Base-by-base conservation (phyloP, 805 yeast genomes). In the Metschnikowia bowlesiae region DNA sequence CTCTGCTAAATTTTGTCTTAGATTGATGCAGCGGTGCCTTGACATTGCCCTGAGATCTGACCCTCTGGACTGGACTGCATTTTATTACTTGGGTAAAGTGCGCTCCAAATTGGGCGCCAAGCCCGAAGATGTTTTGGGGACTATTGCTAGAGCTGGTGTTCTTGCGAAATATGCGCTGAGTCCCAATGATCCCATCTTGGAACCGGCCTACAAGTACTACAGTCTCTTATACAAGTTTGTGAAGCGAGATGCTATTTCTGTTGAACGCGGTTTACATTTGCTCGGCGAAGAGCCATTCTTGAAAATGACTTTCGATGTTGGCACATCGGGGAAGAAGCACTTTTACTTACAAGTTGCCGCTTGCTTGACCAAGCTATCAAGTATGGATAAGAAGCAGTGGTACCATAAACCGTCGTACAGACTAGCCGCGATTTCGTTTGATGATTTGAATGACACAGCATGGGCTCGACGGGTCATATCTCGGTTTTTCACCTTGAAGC, bases 381-480 rank as follows among this genome's bases (percentile, higher is more conserved):
- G 70, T 0, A 67, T 79, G 9, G 98, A 92, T 63, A 90, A 86
- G 62, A 87, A 84, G 62, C 87, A 83, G 47, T 90, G 97, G 97
- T 96, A 90, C 47, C 98, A 94, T 62, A 79, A 87, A 47, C 95
- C 97, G 1, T 75, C 80, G 2, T 90, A 78, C 61, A 73, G 90
- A 53, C 70, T 87, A 13, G 89, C 97, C 0, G 74, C 69, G 47
- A 82, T 91, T 9, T 67, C 73, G 14, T 76, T 69, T 47, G 80
- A 82, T 1, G 85, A 82, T 3, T 74, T 81, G 37, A 65, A 74
- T 1, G 82, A 87, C 50, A 54, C 68, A 7, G 66, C 68, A 2
- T 73, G 69, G 0, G 94, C 97, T 0, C 72, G 75, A 42, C 77
- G 77, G 10, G 89, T 86, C 55, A 80, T 92, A 79, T 71, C 79